Conservation (phyloP, 768 basidiomycete species). For the Tulasnella sp. region DNA sequence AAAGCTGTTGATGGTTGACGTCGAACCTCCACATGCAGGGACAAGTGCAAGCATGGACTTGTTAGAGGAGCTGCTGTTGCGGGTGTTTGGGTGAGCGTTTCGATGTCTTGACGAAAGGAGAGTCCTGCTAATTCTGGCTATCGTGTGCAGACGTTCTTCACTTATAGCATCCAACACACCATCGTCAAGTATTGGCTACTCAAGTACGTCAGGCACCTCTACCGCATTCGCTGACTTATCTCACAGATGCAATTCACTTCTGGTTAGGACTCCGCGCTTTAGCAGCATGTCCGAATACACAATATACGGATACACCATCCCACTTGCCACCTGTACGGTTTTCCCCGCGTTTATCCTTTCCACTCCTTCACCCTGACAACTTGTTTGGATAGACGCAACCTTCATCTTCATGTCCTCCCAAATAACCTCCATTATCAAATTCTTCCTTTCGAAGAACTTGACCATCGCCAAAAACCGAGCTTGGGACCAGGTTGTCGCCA, state of each 20-base stretch:
- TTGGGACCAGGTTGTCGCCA: constrained; percentile 66
- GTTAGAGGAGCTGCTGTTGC: constrained; percentile 63
- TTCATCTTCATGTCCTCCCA: constrained; percentile 66
- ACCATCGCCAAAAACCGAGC: constrained; percentile 68
- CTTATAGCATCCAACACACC: constrained; percentile 62
- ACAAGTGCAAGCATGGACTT: constrained; percentile 75
- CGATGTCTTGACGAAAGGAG: not conserved
- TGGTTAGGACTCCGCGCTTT: not conserved
- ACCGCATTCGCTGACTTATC: constrained; percentile 41
- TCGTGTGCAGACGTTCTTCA: constrained; percentile 47
- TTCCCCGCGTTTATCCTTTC: not conserved
- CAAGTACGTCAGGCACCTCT: constrained; percentile 47
- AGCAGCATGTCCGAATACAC: not conserved
- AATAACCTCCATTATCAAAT: constrained; percentile 63
- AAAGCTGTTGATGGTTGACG: constrained; percentile 19
- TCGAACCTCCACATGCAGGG: constrained; percentile 17
- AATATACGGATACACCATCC: constrained; percentile 46
- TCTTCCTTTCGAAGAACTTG: constrained; percentile 79
- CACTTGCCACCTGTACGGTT: constrained; percentile 61
- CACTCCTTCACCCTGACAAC: not conserved
- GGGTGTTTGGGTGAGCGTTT: constrained; percentile 49
- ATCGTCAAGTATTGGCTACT: constrained; percentile 57
- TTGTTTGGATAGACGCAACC: constrained; percentile 52
- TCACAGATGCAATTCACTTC: not conserved
- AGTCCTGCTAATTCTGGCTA: not conserved